Evolutionary conservation across 352 stramenopile genomes (phyloP).

Genomic region (Globisporangium camurandrum): DNA sequence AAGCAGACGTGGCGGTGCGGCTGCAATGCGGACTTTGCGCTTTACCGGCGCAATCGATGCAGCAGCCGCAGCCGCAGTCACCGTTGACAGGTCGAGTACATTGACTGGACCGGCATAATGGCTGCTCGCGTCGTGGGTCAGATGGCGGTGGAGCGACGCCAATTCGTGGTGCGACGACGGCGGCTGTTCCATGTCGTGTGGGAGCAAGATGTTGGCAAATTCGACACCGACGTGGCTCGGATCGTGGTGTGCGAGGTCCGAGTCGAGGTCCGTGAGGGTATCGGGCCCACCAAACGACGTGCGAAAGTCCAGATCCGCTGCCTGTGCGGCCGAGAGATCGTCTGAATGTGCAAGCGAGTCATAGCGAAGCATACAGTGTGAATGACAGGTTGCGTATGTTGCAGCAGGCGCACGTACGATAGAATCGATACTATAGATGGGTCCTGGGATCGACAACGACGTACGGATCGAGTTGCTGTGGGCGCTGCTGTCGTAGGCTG

Average conservation of each 20-base stretch:
- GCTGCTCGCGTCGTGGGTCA: background rate
- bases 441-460: slow-evolving; percentile 7
- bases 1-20: background rate
- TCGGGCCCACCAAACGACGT: slow-evolving; percentile 55
- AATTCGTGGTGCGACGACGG: background rate
- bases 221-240: slow-evolving; percentile 45
- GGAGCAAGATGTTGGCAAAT: slow-evolving; percentile 64
- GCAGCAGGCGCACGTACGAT: too few species aligned
- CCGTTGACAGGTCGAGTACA: too few species aligned
- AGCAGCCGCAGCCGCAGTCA: background rate
- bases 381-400: too few species aligned
- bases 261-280: slow-evolving; percentile 52
- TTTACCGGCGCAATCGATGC: too few species aligned
- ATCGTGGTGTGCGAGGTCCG: slow-evolving; percentile 26
- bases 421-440: too few species aligned
- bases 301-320: slow-evolving; percentile 67
- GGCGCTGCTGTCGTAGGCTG: slow-evolving; percentile 38
- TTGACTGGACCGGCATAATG: slow-evolving; percentile 15
- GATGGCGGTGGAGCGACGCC: too few species aligned
- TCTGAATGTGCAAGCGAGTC: slow-evolving; percentile 15
- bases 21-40: slow-evolving; percentile 13
- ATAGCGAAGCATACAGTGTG: background rate
- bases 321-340: slow-evolving; percentile 42
- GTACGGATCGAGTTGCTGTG: slow-evolving; percentile 30
- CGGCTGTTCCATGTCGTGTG: slow-evolving; percentile 40